Base-by-base conservation (phyloP, 106 monocot species). In the Dioscorea alata region DNA sequence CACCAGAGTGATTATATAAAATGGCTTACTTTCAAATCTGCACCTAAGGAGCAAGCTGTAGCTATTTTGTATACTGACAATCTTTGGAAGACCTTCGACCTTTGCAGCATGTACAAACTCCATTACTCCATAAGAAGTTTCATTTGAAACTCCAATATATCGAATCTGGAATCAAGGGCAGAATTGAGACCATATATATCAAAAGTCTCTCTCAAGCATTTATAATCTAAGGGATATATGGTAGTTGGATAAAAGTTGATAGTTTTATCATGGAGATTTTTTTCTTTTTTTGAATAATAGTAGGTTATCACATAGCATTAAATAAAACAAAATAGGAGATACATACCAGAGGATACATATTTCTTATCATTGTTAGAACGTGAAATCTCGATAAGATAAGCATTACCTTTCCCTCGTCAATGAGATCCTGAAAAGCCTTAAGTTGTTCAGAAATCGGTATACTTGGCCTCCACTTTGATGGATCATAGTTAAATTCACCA, bases 121-220 rank as follows among this genome's bases (percentile, higher is more conserved):
- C 91, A 84, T 91, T 20, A 92, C 88, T 15, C 96, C 96, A 75
- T 80, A 96, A 48, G 96, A 92, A 57, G 96, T 96, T 81, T 92
- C 96, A 81, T 96, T 96, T 49, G 96, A 92, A 56, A 96, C 91
- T 66, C 96, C 96, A 50, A 96, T 92, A 21, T 91, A 92, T 6
- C 91, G 74, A 61, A 92, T 84, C 91, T 92, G 63, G 33, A 58
- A 60, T 33, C 50, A 57, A 16, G 31, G 25, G 25, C 4, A 18
- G 1, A 51, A 48, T 66, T 77, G 28, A 59, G 14, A 53, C 2
- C n/a, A n/a, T n/a, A 63, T 17, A 42, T 42, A 42, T 42, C 42
- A 42, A 42, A 42, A 42, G 42, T 42, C 42, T 10, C 10, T 42
- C 42, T 42, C 42, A 42, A 42, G 42, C 42, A 6, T 42, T 42